Evolutionary conservation across 2,329 filamentous ascomycete species (phyloP).

Genomic region (Orbilia ellipsospora): DNA sequence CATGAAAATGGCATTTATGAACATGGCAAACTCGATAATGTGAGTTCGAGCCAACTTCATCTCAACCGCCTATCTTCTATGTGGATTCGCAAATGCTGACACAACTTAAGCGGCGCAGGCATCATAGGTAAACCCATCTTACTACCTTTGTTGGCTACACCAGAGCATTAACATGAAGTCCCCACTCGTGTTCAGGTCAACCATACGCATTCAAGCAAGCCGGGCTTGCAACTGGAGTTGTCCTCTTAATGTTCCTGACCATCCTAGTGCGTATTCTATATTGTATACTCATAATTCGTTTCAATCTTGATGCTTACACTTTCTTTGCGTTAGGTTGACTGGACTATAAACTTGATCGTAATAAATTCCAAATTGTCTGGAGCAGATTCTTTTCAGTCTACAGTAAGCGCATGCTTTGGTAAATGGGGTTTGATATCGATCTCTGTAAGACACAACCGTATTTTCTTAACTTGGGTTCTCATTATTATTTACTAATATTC

Average conservation of each 20-base stretch:
- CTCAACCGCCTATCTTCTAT: slow-evolving; percentile 59
- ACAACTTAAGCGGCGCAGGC: slow-evolving; percentile 68
- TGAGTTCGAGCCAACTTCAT: slow-evolving; percentile 73
- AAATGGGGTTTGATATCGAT: slow-evolving; percentile 88
- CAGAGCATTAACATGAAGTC: background rate
- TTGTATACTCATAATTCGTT: background rate
- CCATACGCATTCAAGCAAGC: slow-evolving; percentile 97
- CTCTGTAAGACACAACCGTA: slow-evolving; percentile 62
- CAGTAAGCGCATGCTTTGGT: slow-evolving; percentile 95
- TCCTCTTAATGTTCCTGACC: slow-evolving; percentile 82
- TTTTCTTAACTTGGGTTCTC: background rate
- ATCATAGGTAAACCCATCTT: slow-evolving; percentile 67
- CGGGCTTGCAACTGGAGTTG: slow-evolving; percentile 80
- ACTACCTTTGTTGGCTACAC: background rate
- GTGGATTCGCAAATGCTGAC: slow-evolving; percentile 15
- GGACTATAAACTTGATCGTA: slow-evolving; percentile 97
- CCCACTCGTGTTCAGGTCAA: slow-evolving; percentile 69
- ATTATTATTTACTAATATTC: slow-evolving; percentile 26
- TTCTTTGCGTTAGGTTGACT: slow-evolving; percentile 73
- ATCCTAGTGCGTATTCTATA: slow-evolving; percentile 66
- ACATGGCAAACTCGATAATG: slow-evolving; percentile 99
- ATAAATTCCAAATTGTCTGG: slow-evolving; percentile 97
- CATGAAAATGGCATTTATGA: slow-evolving; percentile 92
- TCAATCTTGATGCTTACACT: slow-evolving; percentile 9
- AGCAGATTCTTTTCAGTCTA: slow-evolving; percentile 92